These are phyloP conservation scores for Hura crepitans DNA, from an alignment of 441 rosid species.

Conservation along the genomic window DNA sequence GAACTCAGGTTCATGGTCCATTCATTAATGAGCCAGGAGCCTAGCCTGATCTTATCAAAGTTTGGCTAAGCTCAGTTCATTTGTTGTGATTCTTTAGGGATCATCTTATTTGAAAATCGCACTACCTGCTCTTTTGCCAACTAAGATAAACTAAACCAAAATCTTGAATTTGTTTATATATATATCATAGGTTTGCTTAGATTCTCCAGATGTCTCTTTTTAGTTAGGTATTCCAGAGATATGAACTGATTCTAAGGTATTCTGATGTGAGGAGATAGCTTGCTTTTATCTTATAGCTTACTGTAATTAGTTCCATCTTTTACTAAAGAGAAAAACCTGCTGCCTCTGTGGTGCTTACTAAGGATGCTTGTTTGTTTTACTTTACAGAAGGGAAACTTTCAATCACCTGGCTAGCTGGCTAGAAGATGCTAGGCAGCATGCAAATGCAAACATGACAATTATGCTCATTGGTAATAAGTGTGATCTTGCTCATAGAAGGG, in stretches of 20 bases:
- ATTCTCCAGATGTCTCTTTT: background rate
- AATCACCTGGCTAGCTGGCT: slow-evolving; percentile 98
- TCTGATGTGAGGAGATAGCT: too few species aligned
- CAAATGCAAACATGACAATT: slow-evolving; percentile 95
- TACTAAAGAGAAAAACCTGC: background rate
- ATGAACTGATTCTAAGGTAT: background rate
- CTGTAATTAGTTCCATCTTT: background rate
- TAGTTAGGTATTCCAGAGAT: background rate
- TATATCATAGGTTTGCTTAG: background rate
- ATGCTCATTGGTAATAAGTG: slow-evolving; percentile 96
- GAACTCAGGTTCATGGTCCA: background rate
- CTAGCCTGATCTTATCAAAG: background rate
- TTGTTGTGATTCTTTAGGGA: background rate
- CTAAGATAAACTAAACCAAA: background rate
- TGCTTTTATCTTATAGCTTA: too few species aligned
- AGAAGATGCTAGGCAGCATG: slow-evolving; percentile 98
- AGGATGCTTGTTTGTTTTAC: background rate
- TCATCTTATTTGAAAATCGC: background rate
- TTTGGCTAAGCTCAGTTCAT: background rate
- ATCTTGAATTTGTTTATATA: background rate
- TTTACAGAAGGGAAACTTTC: slow-evolving; percentile 84
- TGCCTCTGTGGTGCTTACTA: background rate
- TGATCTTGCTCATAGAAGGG: slow-evolving; percentile 96
- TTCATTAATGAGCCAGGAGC: background rate
- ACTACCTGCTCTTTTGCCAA: background rate